These are phyloP conservation scores for Pseudogymnoascus sp. DNA, from an alignment of 2,329 filamentous ascomycete genomes.

Conservation along the genomic window DNA sequence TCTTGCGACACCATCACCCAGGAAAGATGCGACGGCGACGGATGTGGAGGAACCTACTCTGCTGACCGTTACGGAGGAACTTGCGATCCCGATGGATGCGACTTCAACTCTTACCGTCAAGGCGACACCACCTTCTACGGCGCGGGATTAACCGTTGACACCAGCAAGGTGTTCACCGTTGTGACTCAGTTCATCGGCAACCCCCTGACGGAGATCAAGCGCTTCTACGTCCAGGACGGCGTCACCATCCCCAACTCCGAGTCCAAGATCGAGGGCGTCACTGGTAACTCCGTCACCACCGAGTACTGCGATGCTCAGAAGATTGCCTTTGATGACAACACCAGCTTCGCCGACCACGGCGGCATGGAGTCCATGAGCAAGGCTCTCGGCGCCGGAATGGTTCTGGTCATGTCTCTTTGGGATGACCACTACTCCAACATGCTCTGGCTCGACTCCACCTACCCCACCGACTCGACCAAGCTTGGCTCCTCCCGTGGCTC, in stretches of 20 bases:
- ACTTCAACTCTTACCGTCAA: slow-evolving; percentile 56
- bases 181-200: slow-evolving; percentile 51
- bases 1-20: slow-evolving; percentile 41
- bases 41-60: slow-evolving; percentile 34
- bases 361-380: slow-evolving; percentile 48
- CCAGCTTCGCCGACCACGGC: slow-evolving; percentile 44
- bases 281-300: slow-evolving; percentile 46
- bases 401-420: slow-evolving; percentile 55
- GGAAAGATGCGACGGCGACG: slow-evolving; percentile 34
- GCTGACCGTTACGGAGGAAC: slow-evolving; percentile 43
- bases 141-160: slow-evolving; percentile 45
- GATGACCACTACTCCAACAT: slow-evolving; percentile 54
- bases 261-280: slow-evolving; percentile 38
- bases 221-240: slow-evolving; percentile 51
- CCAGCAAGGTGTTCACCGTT: slow-evolving; percentile 45
- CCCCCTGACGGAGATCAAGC: slow-evolving; percentile 44
- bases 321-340: slow-evolving; percentile 45
- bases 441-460: slow-evolving; percentile 67
- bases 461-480: slow-evolving; percentile 41
- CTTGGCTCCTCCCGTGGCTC: slow-evolving; percentile 47
- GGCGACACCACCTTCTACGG: slow-evolving; percentile 51
- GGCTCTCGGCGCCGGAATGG: slow-evolving; percentile 51
- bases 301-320: slow-evolving; percentile 51
- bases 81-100: slow-evolving; percentile 55
- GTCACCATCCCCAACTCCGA: slow-evolving; percentile 44